These are phyloP conservation scores for Seiridium unicorne DNA, from an alignment of 2,329 filamentous ascomycete species.

Conservation along the genomic window DNA sequence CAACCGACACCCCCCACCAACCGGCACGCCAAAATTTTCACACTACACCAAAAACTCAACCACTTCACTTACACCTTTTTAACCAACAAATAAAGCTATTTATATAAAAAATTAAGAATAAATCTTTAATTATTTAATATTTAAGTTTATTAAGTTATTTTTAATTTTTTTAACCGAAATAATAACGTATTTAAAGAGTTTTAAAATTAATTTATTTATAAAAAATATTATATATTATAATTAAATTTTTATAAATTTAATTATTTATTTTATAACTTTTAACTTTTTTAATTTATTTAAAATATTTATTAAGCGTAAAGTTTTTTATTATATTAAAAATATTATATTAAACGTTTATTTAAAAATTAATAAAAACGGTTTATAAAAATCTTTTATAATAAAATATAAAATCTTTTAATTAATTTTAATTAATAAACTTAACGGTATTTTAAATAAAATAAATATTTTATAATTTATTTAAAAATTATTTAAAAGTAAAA, in stretches of 20 bases:
- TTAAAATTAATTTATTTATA: background rate
- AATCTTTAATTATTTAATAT: background rate
- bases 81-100: background rate
- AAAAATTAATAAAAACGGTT: too few species aligned
- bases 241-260: background rate
- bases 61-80: too few species aligned
- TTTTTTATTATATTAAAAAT: too few species aligned
- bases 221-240: background rate
- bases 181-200: background rate
- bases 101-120: background rate
- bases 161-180: background rate
- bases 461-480: background rate
- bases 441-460: background rate
- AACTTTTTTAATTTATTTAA: too few species aligned
- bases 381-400: too few species aligned
- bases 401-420: background rate
- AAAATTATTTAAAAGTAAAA: background rate
- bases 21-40: too few species aligned
- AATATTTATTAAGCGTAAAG: too few species aligned
- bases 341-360: too few species aligned
- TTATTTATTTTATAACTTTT: background rate
- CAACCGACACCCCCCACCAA: too few species aligned
- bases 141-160: background rate
- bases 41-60: too few species aligned
- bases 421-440: background rate